Conservation (phyloP, 2,329 filamentous ascomycete genomes). For the Epichloe baconii region DNA sequence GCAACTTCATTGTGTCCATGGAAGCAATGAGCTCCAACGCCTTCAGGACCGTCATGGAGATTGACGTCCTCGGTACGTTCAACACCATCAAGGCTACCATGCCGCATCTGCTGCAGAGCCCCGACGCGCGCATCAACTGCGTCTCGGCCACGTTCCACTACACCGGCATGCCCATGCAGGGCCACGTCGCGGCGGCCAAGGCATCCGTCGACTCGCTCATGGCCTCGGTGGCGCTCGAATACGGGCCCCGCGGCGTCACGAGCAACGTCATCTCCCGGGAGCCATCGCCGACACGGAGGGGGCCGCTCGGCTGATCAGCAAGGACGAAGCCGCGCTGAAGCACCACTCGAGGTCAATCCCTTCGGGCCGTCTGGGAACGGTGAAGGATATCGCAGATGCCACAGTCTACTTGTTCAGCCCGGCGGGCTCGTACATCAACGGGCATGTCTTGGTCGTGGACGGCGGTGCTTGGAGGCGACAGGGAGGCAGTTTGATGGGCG, state of each 20-base stretch:
- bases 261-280: constrained; percentile 85
- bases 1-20: constrained; percentile 87
- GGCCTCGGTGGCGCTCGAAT: constrained; percentile 70
- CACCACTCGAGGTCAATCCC: constrained; percentile 43
- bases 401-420: constrained; percentile 84
- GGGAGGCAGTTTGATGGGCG: constrained; percentile 32
- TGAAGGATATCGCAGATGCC: constrained; percentile 84
- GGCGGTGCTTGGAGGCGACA: constrained; percentile 45
- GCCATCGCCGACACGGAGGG: constrained; percentile 79
- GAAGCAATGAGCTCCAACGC: constrained; percentile 72
- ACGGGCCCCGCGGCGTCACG: constrained; percentile 74
- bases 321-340: constrained; percentile 17
- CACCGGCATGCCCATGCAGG: constrained; percentile 70
- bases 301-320: constrained; percentile 47
- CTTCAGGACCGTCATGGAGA: constrained; percentile 92
- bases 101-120: constrained; percentile 67
- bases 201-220: constrained; percentile 79
- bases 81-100: constrained; percentile 90
- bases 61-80: constrained; percentile 86
- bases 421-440: constrained; percentile 75
- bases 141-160: constrained; percentile 88
- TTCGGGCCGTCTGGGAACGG: constrained; percentile 59
- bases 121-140: constrained; percentile 70
- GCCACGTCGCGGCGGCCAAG: constrained; percentile 86
- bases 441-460: constrained; percentile 65